Base-by-base conservation (phyloP, 495 filamentous ascomycete genomes). In the Baudoinia panamericana region DNA sequence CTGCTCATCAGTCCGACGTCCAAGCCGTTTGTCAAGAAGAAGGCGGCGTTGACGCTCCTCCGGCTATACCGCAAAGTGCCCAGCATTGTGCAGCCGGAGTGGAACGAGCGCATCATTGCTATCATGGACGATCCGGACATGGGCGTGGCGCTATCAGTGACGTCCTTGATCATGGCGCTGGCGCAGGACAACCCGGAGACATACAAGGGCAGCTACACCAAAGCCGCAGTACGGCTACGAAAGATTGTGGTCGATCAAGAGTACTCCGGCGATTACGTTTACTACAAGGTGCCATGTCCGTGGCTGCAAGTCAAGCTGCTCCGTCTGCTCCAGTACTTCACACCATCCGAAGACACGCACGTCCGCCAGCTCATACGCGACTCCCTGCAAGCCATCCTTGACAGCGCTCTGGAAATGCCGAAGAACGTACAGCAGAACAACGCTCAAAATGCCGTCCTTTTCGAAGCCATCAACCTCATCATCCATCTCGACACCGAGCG, bases 371-470 rank as follows among this genome's bases (percentile, higher is more conserved):
- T 96, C 54, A 93, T 99, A 35, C 80, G 92, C 22, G 83, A 94
- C 50, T 90, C 88, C 5, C 61, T 96, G 17, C 78, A 88, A 56
- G 82, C 80, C 52, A 92, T 94, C 12, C 72, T 99, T 55, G 80
- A 95, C 53, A 62, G 79, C 24, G 90, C 90, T 1, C 74, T 93
- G 67, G 85, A 93, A 48, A 83, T 84, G 53, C 88, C 84, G 10
- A 99, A 96, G 64, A 96, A 99, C 50, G 92, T 96, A 12, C 92
- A 99, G 62, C 90, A 99, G 57, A 99, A 99, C 57, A 99, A 99
- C 62, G 92, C 92, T 0, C 92, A 96, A 54, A 96, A 99, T 52
- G 92, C 92, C 0, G 84, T 99, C 19, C 71, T 99, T 0, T 99
- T 99, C 49, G 92, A 99, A 66, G 92, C 87, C 33, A 96, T 99